These are phyloP conservation scores for Taphrina sp. DNA, from an alignment of 1,139 yeast genomes.

Conservation along the genomic window DNA sequence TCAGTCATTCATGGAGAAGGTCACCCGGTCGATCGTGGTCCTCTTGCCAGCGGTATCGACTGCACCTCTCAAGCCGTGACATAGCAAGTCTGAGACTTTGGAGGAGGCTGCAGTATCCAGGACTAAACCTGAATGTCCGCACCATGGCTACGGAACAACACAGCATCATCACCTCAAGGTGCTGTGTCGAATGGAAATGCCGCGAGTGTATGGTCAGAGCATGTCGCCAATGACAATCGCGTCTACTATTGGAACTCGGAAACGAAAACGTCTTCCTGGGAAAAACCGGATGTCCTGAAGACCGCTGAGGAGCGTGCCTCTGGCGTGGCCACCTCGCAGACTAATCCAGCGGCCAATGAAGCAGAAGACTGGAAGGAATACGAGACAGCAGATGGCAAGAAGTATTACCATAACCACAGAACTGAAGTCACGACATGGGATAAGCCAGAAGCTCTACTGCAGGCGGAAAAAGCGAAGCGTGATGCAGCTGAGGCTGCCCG, in stretches of 20 bases:
- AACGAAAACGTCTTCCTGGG: constrained; percentile 78
- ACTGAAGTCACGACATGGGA: constrained; percentile 81
- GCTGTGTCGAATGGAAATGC: neutral
- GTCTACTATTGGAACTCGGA: constrained; percentile 66
- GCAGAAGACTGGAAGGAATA: constrained; percentile 60
- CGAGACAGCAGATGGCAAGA: constrained; percentile 65
- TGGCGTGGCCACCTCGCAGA: neutral
- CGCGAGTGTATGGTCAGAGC: constrained; percentile 30
- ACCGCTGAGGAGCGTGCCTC: constrained; percentile 43
- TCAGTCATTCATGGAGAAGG: no score
- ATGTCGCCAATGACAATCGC: constrained; percentile 62
- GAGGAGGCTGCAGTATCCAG: no score
- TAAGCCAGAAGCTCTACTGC: constrained; percentile 49
- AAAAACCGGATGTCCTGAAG: constrained; percentile 60
- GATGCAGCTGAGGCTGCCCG: constrained; percentile 27
- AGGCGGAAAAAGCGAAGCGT: constrained; percentile 12
- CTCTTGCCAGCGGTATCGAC: no score
- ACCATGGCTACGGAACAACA: constrained; percentile 11
- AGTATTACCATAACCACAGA: constrained; percentile 66
- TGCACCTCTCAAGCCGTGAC: no score
- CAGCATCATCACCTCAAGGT: neutral
- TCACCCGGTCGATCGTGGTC: no score
- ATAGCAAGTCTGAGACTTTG: no score
- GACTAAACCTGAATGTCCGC: no score
- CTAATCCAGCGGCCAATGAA: no score